Conservation (phyloP, 202 grass and related monocot genomes). For the Zizania palustris region DNA sequence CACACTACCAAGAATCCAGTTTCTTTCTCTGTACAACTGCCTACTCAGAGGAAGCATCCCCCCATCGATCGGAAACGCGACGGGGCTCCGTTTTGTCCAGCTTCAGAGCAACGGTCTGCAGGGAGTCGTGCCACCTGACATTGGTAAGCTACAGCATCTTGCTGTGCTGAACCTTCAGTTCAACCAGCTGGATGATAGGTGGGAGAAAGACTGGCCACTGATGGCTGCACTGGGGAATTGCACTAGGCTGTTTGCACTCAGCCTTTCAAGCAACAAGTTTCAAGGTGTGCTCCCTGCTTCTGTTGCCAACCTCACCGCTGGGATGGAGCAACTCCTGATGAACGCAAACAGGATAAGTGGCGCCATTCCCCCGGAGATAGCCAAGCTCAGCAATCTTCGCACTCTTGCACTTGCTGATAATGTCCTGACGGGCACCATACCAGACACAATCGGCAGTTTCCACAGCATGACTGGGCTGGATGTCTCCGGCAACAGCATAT, state of each 20-base stretch:
- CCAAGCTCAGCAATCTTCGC: conserved; percentile 27
- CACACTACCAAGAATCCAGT: conserved; percentile 28
- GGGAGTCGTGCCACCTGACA: conserved; percentile 26
- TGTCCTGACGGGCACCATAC: conserved; percentile 42
- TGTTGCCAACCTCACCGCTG: conserved; percentile 36
- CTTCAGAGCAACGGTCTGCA: conserved; percentile 31
- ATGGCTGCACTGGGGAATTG: conserved; percentile 49
- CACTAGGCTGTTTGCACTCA: conserved; percentile 11
- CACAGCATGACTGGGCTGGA: conserved; percentile 9
- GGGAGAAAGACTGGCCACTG: conserved; percentile 48
- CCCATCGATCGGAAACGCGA: conserved; percentile 43
- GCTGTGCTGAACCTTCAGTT: conserved; percentile 11
- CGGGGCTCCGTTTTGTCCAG: not conserved
- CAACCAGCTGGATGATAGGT: conserved; percentile 34
- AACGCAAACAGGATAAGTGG: conserved; percentile 44
- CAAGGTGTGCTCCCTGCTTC: conserved; percentile 37
- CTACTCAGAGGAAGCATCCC: conserved; percentile 39
- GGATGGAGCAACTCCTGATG: conserved; percentile 9
- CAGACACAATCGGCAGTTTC: conserved; percentile 40
- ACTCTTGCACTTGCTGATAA: conserved; percentile 2
- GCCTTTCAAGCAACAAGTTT: conserved; percentile 40
- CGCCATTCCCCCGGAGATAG: conserved; percentile 31
- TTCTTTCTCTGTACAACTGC: conserved; percentile 23
- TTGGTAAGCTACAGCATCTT: conserved; percentile 44
- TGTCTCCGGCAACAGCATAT: conserved; percentile 28